Base-by-base conservation (phyloP, 1,284 basidiomycete genomes). In the Cutaneotrichosporon dermatis region DNA sequence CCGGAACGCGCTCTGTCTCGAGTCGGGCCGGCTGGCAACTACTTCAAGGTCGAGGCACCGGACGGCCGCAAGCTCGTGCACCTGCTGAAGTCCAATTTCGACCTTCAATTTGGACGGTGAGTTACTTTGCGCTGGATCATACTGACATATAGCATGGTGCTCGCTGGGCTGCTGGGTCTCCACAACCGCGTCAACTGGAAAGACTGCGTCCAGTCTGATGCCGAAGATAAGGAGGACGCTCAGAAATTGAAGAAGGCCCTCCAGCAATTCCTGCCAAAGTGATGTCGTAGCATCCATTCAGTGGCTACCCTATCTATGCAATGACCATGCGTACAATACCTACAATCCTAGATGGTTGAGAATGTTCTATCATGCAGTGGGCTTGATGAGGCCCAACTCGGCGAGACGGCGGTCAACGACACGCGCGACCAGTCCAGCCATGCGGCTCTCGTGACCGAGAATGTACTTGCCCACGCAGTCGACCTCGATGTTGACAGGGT, bases 101-200 rank as follows among this genome's bases (percentile, higher is more conserved):
- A 87, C 66, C 80, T 97, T 54, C 92, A 96, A 74, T 97, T 96
- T 77, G 93, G 92, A 59, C 85, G 93, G 92, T 93, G 69, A 70
- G 86, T 75, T 42, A n/a, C n/a, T 4, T 7, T 40, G 33, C 16
- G 5, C 4, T 13, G 35, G 39, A 37, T 10, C 8, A 15, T 16
- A 15, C 42, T 45, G 15, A 10, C 58, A 15, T 40, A 25, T 71
- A 94, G 92, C 75, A 85, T 88, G 75, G 88, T 90, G 5, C 73
- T 96, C 45, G 88, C 88, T 2, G 80, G 83, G 42, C 73, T 96
- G 25, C 74, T 97, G 53, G 85, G 82, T 8, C 83, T 86, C 59
- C 85, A 86, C 1, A 85, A 92, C 48, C 83, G 93, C 51, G 80
- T 88, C 51, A 92, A 97, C 71, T 97, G 93, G 93, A 94, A 92